phyloP scores from a whole-genome alignment of 2,329 filamentous ascomycete species.

The Cercospora citrullina region DNA sequence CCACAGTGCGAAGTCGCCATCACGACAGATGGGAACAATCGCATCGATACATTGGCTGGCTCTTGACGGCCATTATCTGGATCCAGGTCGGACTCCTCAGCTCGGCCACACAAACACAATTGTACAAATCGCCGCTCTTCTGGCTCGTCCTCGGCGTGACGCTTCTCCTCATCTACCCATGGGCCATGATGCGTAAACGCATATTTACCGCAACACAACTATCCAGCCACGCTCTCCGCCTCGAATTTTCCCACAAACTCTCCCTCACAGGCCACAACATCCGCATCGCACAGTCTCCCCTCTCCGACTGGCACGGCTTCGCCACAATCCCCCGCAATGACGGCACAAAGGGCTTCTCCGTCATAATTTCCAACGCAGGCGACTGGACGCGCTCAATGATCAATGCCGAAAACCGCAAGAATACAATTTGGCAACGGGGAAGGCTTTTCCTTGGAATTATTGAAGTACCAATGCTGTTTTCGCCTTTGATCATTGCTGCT shows the following conservation, averaged over 20 bases:
- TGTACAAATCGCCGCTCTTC: slow-evolving; percentile 56
- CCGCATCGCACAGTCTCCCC: slow-evolving; percentile 28
- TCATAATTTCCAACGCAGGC: slow-evolving; percentile 70
- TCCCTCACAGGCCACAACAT: slow-evolving; percentile 46
- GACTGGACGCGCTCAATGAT: slow-evolving; percentile 72
- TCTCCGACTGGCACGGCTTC: slow-evolving; percentile 71
- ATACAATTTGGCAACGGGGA: slow-evolving; percentile 66
- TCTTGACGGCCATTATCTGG: slow-evolving; percentile 65
- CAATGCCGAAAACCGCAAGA: slow-evolving; percentile 54
- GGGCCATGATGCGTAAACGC: slow-evolving; percentile 69
- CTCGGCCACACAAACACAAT: slow-evolving; percentile 38
- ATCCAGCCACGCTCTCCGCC: slow-evolving; percentile 69
- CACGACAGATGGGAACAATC: slow-evolving; percentile 71
- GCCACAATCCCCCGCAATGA: slow-evolving; percentile 66
- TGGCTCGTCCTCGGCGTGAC: slow-evolving; percentile 55
- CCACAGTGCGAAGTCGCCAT: slow-evolving; percentile 59
- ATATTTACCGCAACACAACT: slow-evolving; percentile 65
- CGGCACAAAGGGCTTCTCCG: slow-evolving; percentile 59
- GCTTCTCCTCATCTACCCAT: slow-evolving; percentile 63
- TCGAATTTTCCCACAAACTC: slow-evolving; percentile 67
- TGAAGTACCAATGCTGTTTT: slow-evolving; percentile 66
- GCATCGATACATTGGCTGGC: slow-evolving; percentile 73
- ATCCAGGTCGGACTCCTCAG: slow-evolving; percentile 54
- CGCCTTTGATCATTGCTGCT: slow-evolving; percentile 64
- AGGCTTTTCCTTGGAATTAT: slow-evolving; percentile 67